Evolutionary conservation across 1,284 basidiomycete genomes (phyloP).

Genomic region (Porodaedalea pini): DNA sequence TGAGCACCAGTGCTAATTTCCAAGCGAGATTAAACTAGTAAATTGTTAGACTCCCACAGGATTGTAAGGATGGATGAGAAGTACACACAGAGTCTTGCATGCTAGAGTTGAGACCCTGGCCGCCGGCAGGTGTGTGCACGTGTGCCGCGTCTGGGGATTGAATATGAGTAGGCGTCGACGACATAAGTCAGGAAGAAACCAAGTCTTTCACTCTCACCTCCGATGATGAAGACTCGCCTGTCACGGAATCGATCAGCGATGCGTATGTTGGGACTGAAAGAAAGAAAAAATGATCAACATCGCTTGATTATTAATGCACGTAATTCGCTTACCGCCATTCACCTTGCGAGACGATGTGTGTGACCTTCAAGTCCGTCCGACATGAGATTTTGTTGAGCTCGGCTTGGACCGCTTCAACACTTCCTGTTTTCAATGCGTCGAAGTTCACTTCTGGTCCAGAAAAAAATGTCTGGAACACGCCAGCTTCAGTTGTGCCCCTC

Average conservation of each 20-base stretch:
- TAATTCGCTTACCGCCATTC: slow-evolving; percentile 6
- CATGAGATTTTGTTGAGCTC: no score
- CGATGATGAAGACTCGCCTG: slow-evolving; percentile 35
- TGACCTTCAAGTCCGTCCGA: no score
- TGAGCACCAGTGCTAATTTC: slow-evolving; percentile 39
- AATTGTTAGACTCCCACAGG: neutral
- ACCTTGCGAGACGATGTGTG: slow-evolving; percentile 5
- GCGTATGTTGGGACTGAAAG: slow-evolving; percentile 35
- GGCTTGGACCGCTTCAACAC: no score
- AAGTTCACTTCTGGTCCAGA: no score
- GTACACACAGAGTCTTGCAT: slow-evolving; percentile 38
- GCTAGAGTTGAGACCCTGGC: slow-evolving; percentile 41
- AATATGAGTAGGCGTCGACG: neutral
- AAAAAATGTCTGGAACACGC: slow-evolving; percentile 2
- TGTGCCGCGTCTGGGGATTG: slow-evolving; percentile 39
- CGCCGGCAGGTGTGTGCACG: slow-evolving; percentile 43
- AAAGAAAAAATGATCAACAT: neutral
- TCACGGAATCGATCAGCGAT: slow-evolving; percentile 35
- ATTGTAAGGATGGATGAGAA: neutral
- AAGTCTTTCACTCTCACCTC: slow-evolving; percentile 28
- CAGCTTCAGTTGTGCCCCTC: slow-evolving; percentile 31
- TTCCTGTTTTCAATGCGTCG: no score
- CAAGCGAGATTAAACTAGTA: slow-evolving; percentile 38
- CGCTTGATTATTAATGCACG: neutral
- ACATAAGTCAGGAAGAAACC: neutral